Percentiles rank a stretch among this genome's conserved stretches.
phyloP scores from a whole-genome alignment of 768 basidiomycete species.

The Leccinum subgranulosum region DNA sequence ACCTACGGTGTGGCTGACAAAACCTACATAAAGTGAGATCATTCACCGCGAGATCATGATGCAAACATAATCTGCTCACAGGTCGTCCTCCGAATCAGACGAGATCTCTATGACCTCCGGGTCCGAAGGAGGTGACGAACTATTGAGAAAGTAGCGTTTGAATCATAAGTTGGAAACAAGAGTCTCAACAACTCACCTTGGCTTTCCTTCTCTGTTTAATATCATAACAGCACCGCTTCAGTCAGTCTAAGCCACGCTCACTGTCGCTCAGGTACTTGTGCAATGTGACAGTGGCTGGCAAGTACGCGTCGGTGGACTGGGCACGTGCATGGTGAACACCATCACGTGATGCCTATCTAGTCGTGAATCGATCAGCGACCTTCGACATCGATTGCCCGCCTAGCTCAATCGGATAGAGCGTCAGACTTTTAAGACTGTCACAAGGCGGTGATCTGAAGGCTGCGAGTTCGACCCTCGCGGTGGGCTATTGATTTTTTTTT shows the following conservation, averaged over 20 bases:
- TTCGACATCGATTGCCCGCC: conserved; percentile 39
- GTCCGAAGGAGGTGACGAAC: not conserved
- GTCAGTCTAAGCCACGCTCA: too few species aligned
- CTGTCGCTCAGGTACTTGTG: too few species aligned
- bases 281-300: too few species aligned
- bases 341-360: conserved; percentile 20
- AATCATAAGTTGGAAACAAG: not conserved
- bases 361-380: conserved; percentile 28
- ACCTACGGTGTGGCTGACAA: conserved; percentile 10
- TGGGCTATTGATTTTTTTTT: conserved; percentile 47
- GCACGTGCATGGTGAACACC: conserved; percentile 18
- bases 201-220: conserved; percentile 48
- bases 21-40: conserved; percentile 4
- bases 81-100: conserved; percentile 43
- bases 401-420: conserved; percentile 70
- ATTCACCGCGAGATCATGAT: not conserved
- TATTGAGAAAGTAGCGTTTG: not conserved
- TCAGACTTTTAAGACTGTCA: conserved; percentile 52
- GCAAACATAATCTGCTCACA: conserved; percentile 21
- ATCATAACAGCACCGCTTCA: conserved; percentile 22
- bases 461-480: conserved; percentile 86
- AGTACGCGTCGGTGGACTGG: conserved; percentile 1
- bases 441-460: conserved; percentile 69
- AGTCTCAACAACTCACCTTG: conserved; percentile 23
- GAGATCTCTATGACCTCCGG: conserved; percentile 54